Evolutionary conservation across 2,329 filamentous ascomycete genomes (phyloP), one percentile per base, ranked within the genome.

Genomic region (Daldinia sp.): DNA sequence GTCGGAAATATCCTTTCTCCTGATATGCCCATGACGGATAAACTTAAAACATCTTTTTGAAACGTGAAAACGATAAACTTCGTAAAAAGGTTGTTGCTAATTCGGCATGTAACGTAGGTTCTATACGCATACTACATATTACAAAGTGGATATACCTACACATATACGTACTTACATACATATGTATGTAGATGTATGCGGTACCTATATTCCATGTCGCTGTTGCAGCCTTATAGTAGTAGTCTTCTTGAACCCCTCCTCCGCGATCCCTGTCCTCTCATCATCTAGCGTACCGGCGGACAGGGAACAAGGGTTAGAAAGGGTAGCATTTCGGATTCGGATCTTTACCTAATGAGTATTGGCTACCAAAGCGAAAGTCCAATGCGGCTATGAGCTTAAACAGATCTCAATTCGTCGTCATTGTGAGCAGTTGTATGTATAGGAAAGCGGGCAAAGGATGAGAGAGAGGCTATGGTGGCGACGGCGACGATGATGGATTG

Each of bases 341-440:
- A 55, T 63, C 54, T 55, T 64, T 48, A 50, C 58, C 37, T 56
- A 56, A 60, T 53, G 26, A 39, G 61, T 59, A 67, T 18, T 64
- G 61, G 61, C 53, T 58, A 62, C 58, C 60, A 33, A 63, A 37
- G 5, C 20, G 35, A 48, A 63, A 20, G 44, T 61, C 41, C 20
- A 23, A 60, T 66, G 63, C 69, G 69, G 69, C 66, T 69, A 44
- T 62, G 69, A 71, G 69, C 69, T 71, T 71, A 71, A 69, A 71
- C 69, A 56, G 57, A 69, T 69, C 63, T 69, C 66, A 69, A 59
- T 68, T 54, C 44, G 62, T 57, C 51, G 4, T 30, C 33, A 18
- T 56, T 28, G 23, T 28, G 13, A 51, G 28, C 39, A 39, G 15
- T 37, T 23, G 18, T 7, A 13, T 9, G 33, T 28, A 41, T 7